These are phyloP conservation scores for Conoideocrella luteorostrata DNA, from an alignment of 2,329 filamentous ascomycete species.

Conservation along the genomic window DNA sequence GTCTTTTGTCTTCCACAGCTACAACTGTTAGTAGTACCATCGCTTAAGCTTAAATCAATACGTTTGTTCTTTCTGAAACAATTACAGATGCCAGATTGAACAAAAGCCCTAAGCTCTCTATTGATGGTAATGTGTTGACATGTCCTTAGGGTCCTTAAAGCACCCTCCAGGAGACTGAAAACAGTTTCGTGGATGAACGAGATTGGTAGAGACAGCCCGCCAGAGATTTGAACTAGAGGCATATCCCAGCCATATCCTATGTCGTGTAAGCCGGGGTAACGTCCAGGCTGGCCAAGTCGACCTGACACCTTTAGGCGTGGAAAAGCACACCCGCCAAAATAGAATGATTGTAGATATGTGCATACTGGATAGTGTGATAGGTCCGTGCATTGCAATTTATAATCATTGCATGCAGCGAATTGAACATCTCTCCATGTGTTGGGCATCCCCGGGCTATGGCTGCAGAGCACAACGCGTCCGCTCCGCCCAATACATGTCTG, in stretches of 20 bases:
- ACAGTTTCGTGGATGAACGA: background rate
- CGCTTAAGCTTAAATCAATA: background rate
- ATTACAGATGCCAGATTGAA: background rate
- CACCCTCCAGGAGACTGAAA: background rate
- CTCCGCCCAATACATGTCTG: no score
- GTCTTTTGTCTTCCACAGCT: background rate
- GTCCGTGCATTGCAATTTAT: no score
- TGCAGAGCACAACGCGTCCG: no score
- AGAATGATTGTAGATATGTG: background rate
- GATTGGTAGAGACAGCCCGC: background rate
- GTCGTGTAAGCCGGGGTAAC: background rate
- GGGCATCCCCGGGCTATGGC: no score
- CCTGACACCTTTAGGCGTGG: background rate
- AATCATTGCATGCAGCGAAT: no score
- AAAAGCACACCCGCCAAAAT: background rate
- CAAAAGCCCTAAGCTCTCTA: background rate
- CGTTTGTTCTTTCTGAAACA: background rate
- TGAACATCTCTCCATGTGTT: no score
- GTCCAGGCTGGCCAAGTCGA: background rate
- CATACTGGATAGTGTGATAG: background rate
- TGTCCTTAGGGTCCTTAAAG: background rate
- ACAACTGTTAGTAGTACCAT: background rate
- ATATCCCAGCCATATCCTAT: background rate
- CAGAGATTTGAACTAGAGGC: background rate
- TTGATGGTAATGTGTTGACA: slow-evolving; percentile 1